phyloP scores from a whole-genome alignment of 75 land plant genomes.

The Sequoia sempervirens region DNA sequence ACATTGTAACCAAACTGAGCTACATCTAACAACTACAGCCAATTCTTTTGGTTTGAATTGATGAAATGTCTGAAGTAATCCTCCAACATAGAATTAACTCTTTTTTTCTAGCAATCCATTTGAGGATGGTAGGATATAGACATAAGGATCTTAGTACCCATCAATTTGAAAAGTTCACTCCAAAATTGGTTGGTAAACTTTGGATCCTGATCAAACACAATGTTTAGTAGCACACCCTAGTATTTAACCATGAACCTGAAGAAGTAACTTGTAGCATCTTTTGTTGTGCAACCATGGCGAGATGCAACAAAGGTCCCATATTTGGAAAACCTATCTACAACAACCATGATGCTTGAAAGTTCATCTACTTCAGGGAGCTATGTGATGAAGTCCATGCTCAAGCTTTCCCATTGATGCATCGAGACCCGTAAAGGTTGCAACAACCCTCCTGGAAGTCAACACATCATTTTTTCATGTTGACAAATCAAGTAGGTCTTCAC shows the following conservation, averaged over 20 bases:
- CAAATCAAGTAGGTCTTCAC: slow-evolving; percentile 21
- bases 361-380: slow-evolving; percentile 7
- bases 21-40: no score
- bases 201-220: no score
- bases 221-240: no score
- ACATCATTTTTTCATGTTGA: slow-evolving; percentile 26
- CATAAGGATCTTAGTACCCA: no score
- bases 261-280: background rate
- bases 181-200: no score
- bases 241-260: background rate
- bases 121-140: no score
- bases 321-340: slow-evolving; percentile 44
- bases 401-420: background rate
- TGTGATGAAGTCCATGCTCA: slow-evolving; percentile 39
- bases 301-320: slow-evolving; percentile 28
- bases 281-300: background rate
- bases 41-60: no score
- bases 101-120: no score
- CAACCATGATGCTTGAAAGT: slow-evolving; percentile 13
- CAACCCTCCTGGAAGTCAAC: slow-evolving; percentile 1
- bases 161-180: no score
- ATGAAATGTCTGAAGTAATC: no score
- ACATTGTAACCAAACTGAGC: no score
- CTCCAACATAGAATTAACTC: no score
- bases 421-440: slow-evolving; percentile 31